Percentiles rank a stretch among this genome's conserved stretches.
These are phyloP conservation scores for Ichthyophthirius multifiliis DNA, from an alignment of 169 alveolate species.

Conservation along the genomic window DNA sequence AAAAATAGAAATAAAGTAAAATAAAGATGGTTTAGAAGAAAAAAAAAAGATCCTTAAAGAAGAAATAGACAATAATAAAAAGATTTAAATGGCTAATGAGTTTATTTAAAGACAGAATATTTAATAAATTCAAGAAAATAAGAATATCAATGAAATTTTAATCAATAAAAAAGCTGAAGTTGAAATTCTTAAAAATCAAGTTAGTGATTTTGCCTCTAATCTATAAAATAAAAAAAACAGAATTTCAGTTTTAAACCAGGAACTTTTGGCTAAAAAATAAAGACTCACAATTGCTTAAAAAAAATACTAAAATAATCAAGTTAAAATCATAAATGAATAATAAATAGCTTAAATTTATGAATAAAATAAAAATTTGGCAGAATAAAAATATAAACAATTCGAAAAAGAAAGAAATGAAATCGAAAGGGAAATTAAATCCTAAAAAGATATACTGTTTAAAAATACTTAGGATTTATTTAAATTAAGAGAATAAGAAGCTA, in stretches of 20 bases:
- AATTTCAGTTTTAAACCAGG: constrained; percentile 67
- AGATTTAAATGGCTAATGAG: constrained; percentile 66
- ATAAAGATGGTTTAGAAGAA: constrained; percentile 44
- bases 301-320: constrained; percentile 58
- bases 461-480: constrained; percentile 82
- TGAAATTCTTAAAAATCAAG: constrained; percentile 80
- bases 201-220: constrained; percentile 85
- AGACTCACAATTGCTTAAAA: constrained; percentile 68
- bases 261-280: constrained; percentile 76
- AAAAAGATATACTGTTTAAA: constrained; percentile 84
- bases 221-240: constrained; percentile 68
- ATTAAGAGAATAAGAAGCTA: constrained; percentile 84
- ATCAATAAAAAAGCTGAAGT: constrained; percentile 81
- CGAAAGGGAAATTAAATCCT: constrained; percentile 72
- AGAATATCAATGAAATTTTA: constrained; percentile 56
- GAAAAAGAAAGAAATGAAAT: constrained; percentile 55
- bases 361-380: constrained; percentile 25
- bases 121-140: constrained; percentile 65
- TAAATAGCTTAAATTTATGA: constrained; percentile 51
- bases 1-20: constrained; percentile 66
- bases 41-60: constrained; percentile 26
- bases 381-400: constrained; percentile 47
- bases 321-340: constrained; percentile 55
- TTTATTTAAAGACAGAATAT: constrained; percentile 69
- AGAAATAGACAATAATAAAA: constrained; percentile 71